Conservation (phyloP, 345 rosid genomes). For the Raphanus sativus region DNA sequence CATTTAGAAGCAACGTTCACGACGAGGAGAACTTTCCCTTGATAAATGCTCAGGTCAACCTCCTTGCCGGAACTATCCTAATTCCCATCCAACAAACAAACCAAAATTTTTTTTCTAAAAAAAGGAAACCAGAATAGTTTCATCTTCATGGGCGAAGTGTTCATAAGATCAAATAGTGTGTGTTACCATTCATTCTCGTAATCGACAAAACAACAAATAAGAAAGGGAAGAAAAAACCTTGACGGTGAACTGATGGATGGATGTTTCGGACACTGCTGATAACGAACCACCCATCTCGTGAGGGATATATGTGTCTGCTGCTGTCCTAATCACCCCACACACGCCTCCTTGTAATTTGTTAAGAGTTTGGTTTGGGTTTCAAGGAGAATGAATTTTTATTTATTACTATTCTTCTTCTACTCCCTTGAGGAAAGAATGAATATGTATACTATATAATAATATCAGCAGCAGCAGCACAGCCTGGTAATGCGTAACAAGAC, state of each 20-base stretch:
- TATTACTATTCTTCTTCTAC: too few relatives aligned
- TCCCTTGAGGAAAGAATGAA: not conserved
- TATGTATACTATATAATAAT: not conserved
- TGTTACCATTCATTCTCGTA: not conserved
- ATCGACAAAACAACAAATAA: not conserved
- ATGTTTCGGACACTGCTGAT: constrained; percentile 63
- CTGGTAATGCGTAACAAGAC: not conserved
- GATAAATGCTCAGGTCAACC: constrained; percentile 60
- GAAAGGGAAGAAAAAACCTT: constrained; percentile 43
- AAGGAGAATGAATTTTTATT: not conserved
- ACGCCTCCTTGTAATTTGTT: not conserved
- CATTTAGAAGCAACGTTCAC: constrained; percentile 97
- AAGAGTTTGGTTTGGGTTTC: not conserved
- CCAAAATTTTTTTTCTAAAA: not conserved
- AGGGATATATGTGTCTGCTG: not conserved
- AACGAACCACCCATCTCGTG: constrained; percentile 57
- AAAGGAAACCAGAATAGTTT: not conserved
- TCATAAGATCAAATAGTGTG: not conserved
- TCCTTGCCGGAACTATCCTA: constrained; percentile 74
- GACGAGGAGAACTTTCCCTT: constrained; percentile 77
- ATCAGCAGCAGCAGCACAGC: not conserved
- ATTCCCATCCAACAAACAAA: not conserved
- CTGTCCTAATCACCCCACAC: not conserved
- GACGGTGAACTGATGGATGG: constrained; percentile 70
- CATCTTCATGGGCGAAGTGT: not conserved